Base-by-base conservation (phyloP, 2,329 filamentous ascomycete species). In the Mariannaea sp. region DNA sequence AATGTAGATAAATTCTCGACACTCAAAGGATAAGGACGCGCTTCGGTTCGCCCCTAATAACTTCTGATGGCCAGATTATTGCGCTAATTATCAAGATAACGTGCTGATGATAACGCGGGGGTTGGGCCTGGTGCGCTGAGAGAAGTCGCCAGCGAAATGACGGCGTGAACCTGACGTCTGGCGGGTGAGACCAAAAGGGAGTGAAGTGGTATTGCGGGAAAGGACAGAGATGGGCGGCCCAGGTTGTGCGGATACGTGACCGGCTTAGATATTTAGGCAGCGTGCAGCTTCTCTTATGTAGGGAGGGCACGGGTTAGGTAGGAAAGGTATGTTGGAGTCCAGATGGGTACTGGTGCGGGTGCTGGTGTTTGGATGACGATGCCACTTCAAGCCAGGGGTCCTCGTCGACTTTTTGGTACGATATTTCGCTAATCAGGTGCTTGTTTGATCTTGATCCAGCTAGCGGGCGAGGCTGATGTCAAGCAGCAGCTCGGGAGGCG, bases 291-390 rank as follows among this genome's bases (percentile, higher is more conserved):
- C 35, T 29, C 39, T 50, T 30, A 36, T 41, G 50, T 43, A 41
- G 42, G 42, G 13, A 45, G 26, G n/a, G 7, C 46, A 27, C 36
- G 35, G 36, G 36, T 41, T 32, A 46, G 50, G 56, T 53, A 60
- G 55, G 62, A 51, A 38, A 61, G 59, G 53, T 59, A 60, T 64
- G 38, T 60, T 58, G 49, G 53, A 55, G 56, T 55, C 56, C 48
- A 50, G 58, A 59, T 64, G 55, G 61, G 55, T 58, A 62, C 53
- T 52, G 57, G 60, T 45, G 49, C 53, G 49, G 29, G 41, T 40
- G 24, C 30, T 45, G 49, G 41, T 43, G n/a, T 19, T 49, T 60
- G 56, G 61, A 65, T 65, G 63, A 65, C 53, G 61, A 65, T 66
- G 52, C 55, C 53, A 24, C 19, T 39, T 22, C 8, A 14, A 42